Evolutionary conservation across 1,139 yeast species (phyloP).

Genomic region (Debaryomycetaceae sp.): DNA sequence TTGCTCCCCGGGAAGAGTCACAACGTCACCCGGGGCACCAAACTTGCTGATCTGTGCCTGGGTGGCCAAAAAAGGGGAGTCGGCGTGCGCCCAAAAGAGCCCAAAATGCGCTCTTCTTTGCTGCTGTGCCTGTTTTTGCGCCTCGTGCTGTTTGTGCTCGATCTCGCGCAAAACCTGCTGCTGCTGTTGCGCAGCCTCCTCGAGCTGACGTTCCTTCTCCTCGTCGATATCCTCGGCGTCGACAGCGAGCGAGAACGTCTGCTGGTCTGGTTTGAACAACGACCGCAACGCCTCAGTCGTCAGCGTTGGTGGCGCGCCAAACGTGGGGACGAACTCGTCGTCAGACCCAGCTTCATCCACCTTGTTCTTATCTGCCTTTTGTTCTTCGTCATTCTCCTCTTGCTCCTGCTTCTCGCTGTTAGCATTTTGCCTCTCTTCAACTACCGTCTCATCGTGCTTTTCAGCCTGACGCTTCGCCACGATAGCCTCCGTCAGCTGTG

Average conservation of each 20-base stretch:
- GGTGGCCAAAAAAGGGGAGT: slow-evolving; percentile 81
- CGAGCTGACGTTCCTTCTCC: slow-evolving; percentile 11
- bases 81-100: slow-evolving; percentile 75
- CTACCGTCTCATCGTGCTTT: slow-evolving; percentile 12
- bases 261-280: slow-evolving; percentile 39
- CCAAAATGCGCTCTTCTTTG: slow-evolving; percentile 32
- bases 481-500: slow-evolving; percentile 19
- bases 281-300: slow-evolving; percentile 60
- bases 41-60: slow-evolving; percentile 75
- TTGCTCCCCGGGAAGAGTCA: slow-evolving; percentile 35
- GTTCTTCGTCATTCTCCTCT: slow-evolving; percentile 9
- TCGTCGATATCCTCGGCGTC: slow-evolving; percentile 38
- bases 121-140: slow-evolving; percentile 10
- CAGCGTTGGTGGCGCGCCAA: slow-evolving; percentile 38
- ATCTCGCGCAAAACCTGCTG: slow-evolving; percentile 27
- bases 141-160: slow-evolving; percentile 26
- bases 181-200: slow-evolving; percentile 18
- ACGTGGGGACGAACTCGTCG: slow-evolving; percentile 51
- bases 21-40: slow-evolving; percentile 23
- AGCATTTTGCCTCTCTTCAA: slow-evolving; percentile 13
- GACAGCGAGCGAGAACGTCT: slow-evolving; percentile 23
- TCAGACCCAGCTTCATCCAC: slow-evolving; percentile 18
- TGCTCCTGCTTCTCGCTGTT: slow-evolving; percentile 18
- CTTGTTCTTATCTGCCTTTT: slow-evolving; percentile 7
- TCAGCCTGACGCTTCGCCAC: slow-evolving; percentile 23